Base-by-base conservation (phyloP, 129 eudicot genomes). In the Ambrosia trifida region DNA sequence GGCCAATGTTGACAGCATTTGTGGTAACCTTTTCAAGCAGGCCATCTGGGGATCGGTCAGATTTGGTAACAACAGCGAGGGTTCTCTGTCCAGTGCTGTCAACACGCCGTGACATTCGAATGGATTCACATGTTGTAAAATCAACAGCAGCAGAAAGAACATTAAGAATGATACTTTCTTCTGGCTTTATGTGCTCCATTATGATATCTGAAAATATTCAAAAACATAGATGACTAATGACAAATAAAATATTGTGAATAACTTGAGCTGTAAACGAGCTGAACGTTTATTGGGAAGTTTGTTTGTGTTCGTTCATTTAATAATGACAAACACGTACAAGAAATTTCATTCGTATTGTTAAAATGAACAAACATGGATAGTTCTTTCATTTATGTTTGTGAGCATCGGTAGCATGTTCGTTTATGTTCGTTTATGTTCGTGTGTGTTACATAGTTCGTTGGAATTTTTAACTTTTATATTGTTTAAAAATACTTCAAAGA, bases 1-100 rank as follows among this genome's bases (percentile, higher is more conserved):
- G 80, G 5, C 84, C 85, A 13, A 78, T 83, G 64, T 61, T 72
- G 14, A 77, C 88, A 31, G 75, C 81, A 60, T 83, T 78, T 14
- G 73, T 38, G 0, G 79, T 79, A 1, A 84, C 85, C 13, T 80
- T 72, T 44, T 80, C 82, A 0, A 68, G 70, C n/a, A 74, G 12
- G n/a, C 76, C 79, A 17, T 79, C 83, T 0, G 83, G 80, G 3
- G 56, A 56, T 43, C 28, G 54, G 24, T 80, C 84, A 11, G 43
- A 69, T 69, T 80, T 80, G 10, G 84, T 80, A 35, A 80, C 84
- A 11, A 80, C 84, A 0, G 81, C 80, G 0, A 80, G 69, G 1
- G 81, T 75, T 41, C 84, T 46, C 43, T 75, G 58, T 2, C 81
- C 84, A 1, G 74, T 52, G 56, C 2, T 35, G 59, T 80, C 84